phyloP scores from a whole-genome alignment of 1,139 yeast species.

The Debaryomycetaceae sp. region DNA sequence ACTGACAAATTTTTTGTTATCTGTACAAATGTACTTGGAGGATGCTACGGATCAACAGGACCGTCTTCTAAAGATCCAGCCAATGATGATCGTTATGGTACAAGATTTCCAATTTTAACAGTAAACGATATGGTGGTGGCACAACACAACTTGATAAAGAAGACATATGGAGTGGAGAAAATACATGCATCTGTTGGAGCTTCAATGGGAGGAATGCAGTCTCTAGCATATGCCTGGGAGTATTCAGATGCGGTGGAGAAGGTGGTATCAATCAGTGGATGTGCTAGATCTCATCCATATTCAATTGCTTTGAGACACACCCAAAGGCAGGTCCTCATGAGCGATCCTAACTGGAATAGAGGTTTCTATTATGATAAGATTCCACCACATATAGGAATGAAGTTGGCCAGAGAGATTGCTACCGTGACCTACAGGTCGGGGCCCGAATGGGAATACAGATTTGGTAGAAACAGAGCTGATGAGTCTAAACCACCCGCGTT shows the following conservation, averaged over 20 bases:
- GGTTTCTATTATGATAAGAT: conserved; percentile 78
- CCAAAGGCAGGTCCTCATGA: conserved; percentile 90
- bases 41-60: conserved; percentile 94
- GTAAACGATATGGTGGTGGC: conserved; percentile 91
- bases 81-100: conserved; percentile 65
- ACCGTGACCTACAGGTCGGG: conserved; percentile 94
- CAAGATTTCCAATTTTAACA: conserved; percentile 82
- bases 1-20: conserved; percentile 77
- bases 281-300: conserved; percentile 92
- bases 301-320: conserved; percentile 92
- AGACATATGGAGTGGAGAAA: conserved; percentile 58
- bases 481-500: conserved; percentile 77
- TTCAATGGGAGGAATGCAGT: conserved; percentile 97
- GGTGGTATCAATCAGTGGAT: conserved; percentile 78
- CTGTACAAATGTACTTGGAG: conserved; percentile 90
- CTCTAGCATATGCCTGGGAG: conserved; percentile 81
- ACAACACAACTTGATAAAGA: conserved; percentile 64
- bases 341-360: conserved; percentile 92
- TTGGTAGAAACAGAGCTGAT: conserved; percentile 85
- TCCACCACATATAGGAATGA: conserved; percentile 95
- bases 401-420: conserved; percentile 87
- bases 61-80: conserved; percentile 82
- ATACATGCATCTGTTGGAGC: conserved; percentile 84
- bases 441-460: conserved; percentile 94
- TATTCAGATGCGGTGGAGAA: conserved; percentile 74